These are phyloP conservation scores for Helotiales sp. DNA, from an alignment of 2,329 filamentous ascomycete genomes.

Conservation along the genomic window DNA sequence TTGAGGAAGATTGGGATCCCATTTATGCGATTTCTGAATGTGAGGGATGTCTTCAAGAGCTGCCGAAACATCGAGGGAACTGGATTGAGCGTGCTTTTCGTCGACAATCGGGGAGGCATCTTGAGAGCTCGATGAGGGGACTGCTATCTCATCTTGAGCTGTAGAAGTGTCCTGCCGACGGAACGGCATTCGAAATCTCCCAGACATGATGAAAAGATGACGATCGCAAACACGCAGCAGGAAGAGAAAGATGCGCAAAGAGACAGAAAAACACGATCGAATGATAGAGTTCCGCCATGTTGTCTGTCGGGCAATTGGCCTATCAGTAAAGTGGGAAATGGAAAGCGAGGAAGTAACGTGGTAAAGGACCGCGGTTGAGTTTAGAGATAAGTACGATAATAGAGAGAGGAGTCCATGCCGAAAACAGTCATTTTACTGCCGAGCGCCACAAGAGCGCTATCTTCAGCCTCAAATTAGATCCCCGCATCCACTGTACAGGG, in stretches of 20 bases:
- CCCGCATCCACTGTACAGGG: no score
- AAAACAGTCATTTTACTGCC: no score
- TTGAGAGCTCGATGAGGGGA: background rate
- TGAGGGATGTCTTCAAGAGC: slow-evolving; percentile 15
- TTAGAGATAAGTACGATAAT: background rate
- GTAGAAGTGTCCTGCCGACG: background rate
- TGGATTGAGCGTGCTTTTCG: slow-evolving; percentile 7
- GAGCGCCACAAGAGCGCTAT: no score
- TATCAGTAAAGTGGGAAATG: background rate
- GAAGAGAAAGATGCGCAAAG: background rate
- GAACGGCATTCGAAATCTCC: background rate
- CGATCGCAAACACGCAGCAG: background rate
- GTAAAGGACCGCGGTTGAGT: background rate
- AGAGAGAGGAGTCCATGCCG: no score
- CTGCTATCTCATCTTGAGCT: background rate
- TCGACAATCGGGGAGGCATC: background rate
- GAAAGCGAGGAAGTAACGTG: background rate
- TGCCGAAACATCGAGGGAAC: background rate
- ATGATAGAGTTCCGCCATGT: background rate
- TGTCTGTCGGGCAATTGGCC: background rate
- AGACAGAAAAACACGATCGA: background rate
- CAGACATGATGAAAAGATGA: background rate
- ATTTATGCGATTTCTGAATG: slow-evolving; percentile 24
- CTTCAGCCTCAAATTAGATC: no score
- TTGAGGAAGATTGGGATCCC: slow-evolving; percentile 28